Base-by-base conservation (phyloP, 305 asterid genomes). In the Fraxinus latifolia region DNA sequence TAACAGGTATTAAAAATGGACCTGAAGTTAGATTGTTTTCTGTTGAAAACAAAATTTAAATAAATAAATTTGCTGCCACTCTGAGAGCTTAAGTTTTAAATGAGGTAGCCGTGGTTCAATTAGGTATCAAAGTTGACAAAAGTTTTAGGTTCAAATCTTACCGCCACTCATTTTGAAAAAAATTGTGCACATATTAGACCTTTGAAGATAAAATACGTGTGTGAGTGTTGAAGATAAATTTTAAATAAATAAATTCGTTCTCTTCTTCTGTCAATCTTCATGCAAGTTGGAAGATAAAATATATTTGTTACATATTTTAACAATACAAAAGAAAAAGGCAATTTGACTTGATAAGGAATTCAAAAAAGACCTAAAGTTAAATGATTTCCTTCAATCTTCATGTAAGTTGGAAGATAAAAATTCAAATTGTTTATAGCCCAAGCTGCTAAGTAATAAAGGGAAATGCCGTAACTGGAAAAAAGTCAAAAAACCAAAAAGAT, bases 331-430 rank as follows among this genome's bases (percentile, higher is more conserved):
- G 32, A 25, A 67, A 27, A 58, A 2, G 2, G 19, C 19, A 7
- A 27, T 67, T 67, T 67, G 34, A 9, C 34, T 67, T 27, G 19
- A 27, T 25, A 1, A 25, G 36, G 67, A 71, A 33, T 39, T 60
- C 67, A 70, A 74, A 1, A 62, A 44, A 81, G 71, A 9, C 71
- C 71, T 23, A 62, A 21, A 62, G 34, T 23, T 44, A 70, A 77
- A 39, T 44, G 3, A 9, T 21, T 36, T 37, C n/a, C 72, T 53
- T 74, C 31, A 68, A 75, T 55, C 65, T 78, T 78, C 78, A 85
- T 14, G 23, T 17, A 81, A 79, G 34, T 67, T 68, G 31, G 19
- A 77, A 53, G 29, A 85, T 37, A 55, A 79, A 72, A 7, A 27
- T 77, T 50, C 39, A 9, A 32, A 23, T 42, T 36, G 4, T 31